Evolutionary conservation across 768 basidiomycete genomes (phyloP), one percentile per base, ranked within the genome.

Genomic region (Neoboletus magnificus): DNA sequence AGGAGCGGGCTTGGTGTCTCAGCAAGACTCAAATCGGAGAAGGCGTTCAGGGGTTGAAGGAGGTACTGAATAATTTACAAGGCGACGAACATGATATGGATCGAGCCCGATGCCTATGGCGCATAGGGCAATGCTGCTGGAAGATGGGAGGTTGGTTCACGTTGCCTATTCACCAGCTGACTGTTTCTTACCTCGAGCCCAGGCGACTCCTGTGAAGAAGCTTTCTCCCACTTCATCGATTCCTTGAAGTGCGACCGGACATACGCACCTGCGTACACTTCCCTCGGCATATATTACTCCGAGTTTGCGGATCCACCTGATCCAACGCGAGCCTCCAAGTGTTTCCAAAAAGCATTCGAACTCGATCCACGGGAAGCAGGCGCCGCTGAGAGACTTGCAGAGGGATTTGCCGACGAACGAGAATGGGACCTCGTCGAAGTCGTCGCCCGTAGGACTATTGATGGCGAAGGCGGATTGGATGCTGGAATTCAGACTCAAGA

Each of bases 321-420:
- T 71, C 85, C 84, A 23, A 82, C 82, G 7, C 84, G 95, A 36
- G 90, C 96, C 0, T 88, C 91, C 4, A 95, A 94, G 68, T 98
- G 96, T 68, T 98, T 96, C 71, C 94, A 98, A 65, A 98, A 96
- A 66, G 97, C 96, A 0, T 98, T 99, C 63, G 97, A 98, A 70
- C 83, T 98, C 6, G 96, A 98, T 73, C 82, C 93, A 2, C 81
- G 89, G 16, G 92, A 99, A 71, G 84, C 80, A 12, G 84, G 88
- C 22, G 93, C 97, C 1, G 97, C 96, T 0, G 79, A 81, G 50
- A 79, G 85, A 54, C 79, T 99, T 4, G 94, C 93, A 0, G 84
- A 88, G 62, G 88, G 91, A 3, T 98, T 98, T 69, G 93, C 95
- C 0, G 86, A 93, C 53, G 91, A 97, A 59, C 80, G 84, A 50